Evolutionary conservation across 2,329 filamentous ascomycete genomes (phyloP).

Genomic region (Apiospora sp.): DNA sequence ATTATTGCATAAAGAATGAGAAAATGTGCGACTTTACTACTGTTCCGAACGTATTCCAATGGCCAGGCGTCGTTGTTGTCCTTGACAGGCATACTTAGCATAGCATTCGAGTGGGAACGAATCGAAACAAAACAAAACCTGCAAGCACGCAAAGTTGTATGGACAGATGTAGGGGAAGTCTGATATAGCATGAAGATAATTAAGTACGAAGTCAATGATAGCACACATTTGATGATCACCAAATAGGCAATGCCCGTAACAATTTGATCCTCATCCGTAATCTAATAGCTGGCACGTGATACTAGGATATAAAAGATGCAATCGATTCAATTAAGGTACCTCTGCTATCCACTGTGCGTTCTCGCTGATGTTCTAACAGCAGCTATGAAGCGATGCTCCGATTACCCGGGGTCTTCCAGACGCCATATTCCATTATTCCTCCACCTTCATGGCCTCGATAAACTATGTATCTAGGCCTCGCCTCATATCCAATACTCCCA

Average conservation of each 20-base stretch:
- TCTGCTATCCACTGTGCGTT: not conserved
- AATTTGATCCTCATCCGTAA: not conserved
- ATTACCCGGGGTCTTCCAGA: not conserved
- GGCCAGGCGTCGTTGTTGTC: conserved; percentile 3
- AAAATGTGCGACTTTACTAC: not conserved
- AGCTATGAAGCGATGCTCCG: not conserved
- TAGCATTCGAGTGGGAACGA: not conserved
- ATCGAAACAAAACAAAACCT: not conserved
- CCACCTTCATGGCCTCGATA: not conserved
- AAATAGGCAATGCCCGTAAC: not conserved
- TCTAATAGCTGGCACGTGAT: not conserved
- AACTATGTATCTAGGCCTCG: not conserved
- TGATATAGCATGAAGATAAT: conserved; percentile 1
- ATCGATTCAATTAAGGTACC: not conserved
- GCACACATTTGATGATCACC: not conserved
- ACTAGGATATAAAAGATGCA: not conserved
- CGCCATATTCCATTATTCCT: not conserved
- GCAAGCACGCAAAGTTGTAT: not conserved
- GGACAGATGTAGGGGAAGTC: not conserved
- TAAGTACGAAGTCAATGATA: conserved; percentile 19
- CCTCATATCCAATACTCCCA: conserved; percentile 2
- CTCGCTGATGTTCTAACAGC: conserved; percentile 13
- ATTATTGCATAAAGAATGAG: not conserved
- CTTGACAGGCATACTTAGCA: not conserved
- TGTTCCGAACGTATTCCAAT: not conserved